phyloP scores from a whole-genome alignment of 768 basidiomycete genomes.

The Boletellus sp. region DNA sequence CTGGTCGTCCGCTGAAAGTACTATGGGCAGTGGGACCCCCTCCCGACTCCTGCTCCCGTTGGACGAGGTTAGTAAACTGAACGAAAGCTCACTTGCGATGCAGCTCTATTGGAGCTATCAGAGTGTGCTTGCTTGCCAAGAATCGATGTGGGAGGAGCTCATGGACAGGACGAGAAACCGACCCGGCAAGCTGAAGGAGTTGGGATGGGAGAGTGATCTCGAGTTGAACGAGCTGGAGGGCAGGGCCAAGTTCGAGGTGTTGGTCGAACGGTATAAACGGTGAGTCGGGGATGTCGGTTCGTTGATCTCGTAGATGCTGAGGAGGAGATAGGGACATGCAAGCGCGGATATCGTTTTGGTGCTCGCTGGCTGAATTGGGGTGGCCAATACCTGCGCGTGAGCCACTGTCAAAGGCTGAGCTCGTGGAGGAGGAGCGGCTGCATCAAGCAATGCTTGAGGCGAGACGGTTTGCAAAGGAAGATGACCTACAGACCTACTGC shows the following conservation, averaged over 20 bases:
- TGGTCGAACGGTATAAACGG: conserved; percentile 56
- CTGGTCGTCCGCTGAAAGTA: conserved; percentile 43
- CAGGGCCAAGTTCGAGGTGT: conserved; percentile 55
- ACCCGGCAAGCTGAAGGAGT: conserved; percentile 46
- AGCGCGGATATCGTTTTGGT: conserved; percentile 60
- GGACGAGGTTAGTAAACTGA: conserved; percentile 44
- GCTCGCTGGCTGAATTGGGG: conserved; percentile 53
- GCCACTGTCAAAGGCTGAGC: conserved; percentile 63
- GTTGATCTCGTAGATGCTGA: conserved; percentile 1
- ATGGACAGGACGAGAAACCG: conserved; percentile 58
- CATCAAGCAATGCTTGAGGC: conserved; percentile 61
- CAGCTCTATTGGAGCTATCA: conserved; percentile 65
- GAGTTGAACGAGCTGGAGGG: conserved; percentile 55
- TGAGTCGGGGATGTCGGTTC: conserved; percentile 28
- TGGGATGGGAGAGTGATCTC: conserved; percentile 71
- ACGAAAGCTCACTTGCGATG: conserved; percentile 64
- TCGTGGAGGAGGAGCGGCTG: conserved; percentile 62
- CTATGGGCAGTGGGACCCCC: conserved; percentile 31
- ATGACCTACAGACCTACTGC: conserved; percentile 52
- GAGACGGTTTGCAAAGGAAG: conserved; percentile 45
- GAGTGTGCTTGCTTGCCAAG: conserved; percentile 59
- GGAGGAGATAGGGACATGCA: conserved; percentile 54
- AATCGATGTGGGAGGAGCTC: conserved; percentile 76
- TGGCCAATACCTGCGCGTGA: conserved; percentile 59
- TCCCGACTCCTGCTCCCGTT: conserved; percentile 36